A percentile compares a stretch with the other conserved stretches of the same genome.
These are phyloP conservation scores for Vaccinium darrowii DNA, from an alignment of 148 eudicot genomes.

Conservation along the genomic window DNA sequence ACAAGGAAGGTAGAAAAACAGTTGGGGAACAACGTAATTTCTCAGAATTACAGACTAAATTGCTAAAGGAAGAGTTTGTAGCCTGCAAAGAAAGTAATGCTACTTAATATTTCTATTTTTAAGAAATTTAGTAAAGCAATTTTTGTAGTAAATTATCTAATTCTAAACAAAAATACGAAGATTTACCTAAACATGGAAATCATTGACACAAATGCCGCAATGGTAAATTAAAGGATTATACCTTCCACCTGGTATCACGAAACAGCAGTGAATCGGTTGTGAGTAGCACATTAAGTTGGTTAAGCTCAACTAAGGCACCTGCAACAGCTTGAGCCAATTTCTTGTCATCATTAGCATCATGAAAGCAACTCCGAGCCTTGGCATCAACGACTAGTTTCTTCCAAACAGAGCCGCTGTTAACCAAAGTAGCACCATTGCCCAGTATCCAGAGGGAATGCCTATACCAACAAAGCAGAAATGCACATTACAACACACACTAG, in stretches of 20 bases:
- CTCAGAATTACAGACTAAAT: too few species aligned
- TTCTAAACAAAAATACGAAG: too few species aligned
- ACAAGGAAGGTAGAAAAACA: too few species aligned
- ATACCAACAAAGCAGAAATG: not conserved
- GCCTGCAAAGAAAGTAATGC: not conserved
- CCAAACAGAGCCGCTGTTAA: constrained; percentile 27
- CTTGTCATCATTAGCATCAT: constrained; percentile 22
- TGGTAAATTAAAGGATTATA: not conserved
- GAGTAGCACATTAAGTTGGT: not conserved
- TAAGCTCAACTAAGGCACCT: constrained; percentile 14
- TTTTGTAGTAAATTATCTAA: too few species aligned
- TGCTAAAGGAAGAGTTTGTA: too few species aligned
- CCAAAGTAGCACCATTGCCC: constrained; percentile 39
- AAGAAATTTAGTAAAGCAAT: not conserved
- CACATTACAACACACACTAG: not conserved
- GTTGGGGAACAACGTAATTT: too few species aligned
- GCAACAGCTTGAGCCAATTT: constrained; percentile 25
- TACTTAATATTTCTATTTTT: not conserved
- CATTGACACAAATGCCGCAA: too few species aligned
- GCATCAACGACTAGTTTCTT: constrained; percentile 32
- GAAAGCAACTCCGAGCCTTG: constrained; percentile 28
- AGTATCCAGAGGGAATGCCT: constrained; percentile 49
- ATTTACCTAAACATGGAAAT: too few species aligned
- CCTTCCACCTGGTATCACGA: constrained; percentile 1
- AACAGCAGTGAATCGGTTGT: not conserved